phyloP scores from a whole-genome alignment of 2,329 filamentous ascomycete genomes.

The Paramyrothecium sp. region DNA sequence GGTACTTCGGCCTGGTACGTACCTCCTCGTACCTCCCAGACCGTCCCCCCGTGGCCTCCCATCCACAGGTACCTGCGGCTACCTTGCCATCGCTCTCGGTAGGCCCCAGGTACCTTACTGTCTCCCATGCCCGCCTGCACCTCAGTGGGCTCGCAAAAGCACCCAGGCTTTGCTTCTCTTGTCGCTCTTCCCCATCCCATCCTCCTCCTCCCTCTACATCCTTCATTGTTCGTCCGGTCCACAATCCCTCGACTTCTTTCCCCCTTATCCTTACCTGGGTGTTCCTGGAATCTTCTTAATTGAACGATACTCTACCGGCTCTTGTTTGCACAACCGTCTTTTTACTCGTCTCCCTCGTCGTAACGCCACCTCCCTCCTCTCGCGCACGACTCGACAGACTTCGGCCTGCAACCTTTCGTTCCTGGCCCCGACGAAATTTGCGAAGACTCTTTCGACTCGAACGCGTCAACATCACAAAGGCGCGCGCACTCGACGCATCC shows the following conservation, averaged over 20 bases:
- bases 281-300: not conserved
- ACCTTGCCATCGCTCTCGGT: too few relatives aligned
- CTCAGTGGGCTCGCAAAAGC: conserved; percentile 11
- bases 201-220: conserved; percentile 28
- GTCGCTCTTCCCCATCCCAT: conserved; percentile 34
- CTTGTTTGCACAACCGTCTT: not conserved
- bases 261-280: not conserved
- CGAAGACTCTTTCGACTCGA: not conserved
- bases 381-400: conserved; percentile 1
- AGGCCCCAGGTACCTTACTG: not conserved
- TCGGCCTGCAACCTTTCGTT: not conserved
- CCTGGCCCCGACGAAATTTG: conserved; percentile 1
- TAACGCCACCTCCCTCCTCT: not conserved
- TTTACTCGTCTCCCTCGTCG: not conserved
- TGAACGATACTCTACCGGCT: not conserved
- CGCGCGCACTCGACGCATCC: not conserved
- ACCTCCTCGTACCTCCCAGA: not conserved
- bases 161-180: conserved; percentile 21
- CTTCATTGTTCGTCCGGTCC: conserved; percentile 29
- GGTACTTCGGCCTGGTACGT: not conserved
- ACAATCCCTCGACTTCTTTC: conserved; percentile 23
- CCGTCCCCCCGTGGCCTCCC: not conserved
- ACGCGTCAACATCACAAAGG: not conserved
- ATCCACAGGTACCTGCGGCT: not conserved
- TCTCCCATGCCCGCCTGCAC: not conserved